These are phyloP conservation scores for Limtongozyma cylindracea DNA, from an alignment of 805 yeast species.

Conservation along the genomic window DNA sequence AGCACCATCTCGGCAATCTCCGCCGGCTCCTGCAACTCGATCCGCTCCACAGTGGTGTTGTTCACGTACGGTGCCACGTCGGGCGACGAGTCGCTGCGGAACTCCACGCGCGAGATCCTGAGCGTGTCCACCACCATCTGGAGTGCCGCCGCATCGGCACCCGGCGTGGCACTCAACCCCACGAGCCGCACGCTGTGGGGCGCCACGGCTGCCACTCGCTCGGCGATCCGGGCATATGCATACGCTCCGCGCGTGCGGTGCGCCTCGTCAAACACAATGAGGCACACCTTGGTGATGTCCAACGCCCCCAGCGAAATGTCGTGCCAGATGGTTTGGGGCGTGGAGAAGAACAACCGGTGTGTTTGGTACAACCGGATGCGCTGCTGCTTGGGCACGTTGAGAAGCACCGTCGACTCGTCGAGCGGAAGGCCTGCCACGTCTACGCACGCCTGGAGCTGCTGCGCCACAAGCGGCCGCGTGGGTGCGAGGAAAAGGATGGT, in stretches of 20 bases:
- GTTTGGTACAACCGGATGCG: conserved; percentile 58
- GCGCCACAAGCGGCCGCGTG: conserved; percentile 87
- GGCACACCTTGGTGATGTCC: conserved; percentile 49
- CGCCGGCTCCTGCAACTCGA: conserved; percentile 22
- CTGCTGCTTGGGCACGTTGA: conserved; percentile 29
- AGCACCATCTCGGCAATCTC: conserved; percentile 33
- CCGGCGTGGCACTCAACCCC: conserved; percentile 93
- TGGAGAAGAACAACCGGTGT: conserved; percentile 69
- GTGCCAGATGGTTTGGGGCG: conserved; percentile 91
- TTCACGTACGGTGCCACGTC: conserved; percentile 71
- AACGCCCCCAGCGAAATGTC: conserved; percentile 56
- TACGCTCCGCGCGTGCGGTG: conserved; percentile 83
- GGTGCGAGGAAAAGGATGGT: conserved; percentile 93
- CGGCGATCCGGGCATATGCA: conserved; percentile 68
- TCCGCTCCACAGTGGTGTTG: conserved; percentile 28
- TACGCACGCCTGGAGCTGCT: conserved; percentile 83
- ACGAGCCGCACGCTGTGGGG: conserved; percentile 38
- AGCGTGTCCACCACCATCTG: conserved; percentile 64
- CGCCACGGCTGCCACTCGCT: conserved; percentile 29
- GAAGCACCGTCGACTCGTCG: conserved; percentile 50
- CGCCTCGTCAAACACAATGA: conserved; percentile 84
- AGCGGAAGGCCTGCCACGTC: conserved; percentile 68
- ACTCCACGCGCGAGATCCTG: conserved; percentile 51
- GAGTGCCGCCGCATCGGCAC: conserved; percentile 66
- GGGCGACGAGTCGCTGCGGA: conserved; percentile 61